These are phyloP conservation scores for Dryas octopetala DNA, from an alignment of 306 rosid species.

Conservation along the genomic window DNA sequence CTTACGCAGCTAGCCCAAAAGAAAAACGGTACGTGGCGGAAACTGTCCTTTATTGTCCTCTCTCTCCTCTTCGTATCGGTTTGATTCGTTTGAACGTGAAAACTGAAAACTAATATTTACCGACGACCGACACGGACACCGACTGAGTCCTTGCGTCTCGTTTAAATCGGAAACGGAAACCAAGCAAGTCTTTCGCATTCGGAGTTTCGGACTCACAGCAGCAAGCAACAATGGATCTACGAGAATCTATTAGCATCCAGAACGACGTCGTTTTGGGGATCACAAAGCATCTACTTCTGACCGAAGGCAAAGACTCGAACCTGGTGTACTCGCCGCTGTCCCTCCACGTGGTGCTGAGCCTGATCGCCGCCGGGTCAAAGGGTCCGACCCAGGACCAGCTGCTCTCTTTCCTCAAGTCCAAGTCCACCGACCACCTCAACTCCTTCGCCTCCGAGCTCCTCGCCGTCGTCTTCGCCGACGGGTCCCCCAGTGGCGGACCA, in stretches of 20 bases:
- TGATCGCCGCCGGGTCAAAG: slow-evolving; percentile 63
- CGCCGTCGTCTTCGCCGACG: slow-evolving; percentile 58
- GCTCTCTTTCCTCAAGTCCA: slow-evolving; percentile 68
- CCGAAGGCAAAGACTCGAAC: slow-evolving; percentile 44
- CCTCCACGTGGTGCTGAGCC: slow-evolving; percentile 62
- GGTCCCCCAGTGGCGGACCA: slow-evolving; percentile 65
- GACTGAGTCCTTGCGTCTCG: neutral
- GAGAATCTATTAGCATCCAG: slow-evolving; percentile 46
- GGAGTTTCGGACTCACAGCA: neutral
- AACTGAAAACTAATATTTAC: neutral
- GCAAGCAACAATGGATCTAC: slow-evolving; percentile 51
- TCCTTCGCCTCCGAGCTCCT: slow-evolving; percentile 60
- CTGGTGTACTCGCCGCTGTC: slow-evolving; percentile 74
- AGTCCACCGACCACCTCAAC: slow-evolving; percentile 58
- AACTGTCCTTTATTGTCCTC: neutral
- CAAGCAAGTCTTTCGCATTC: neutral
- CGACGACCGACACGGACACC: neutral
- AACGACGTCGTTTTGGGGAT: slow-evolving; percentile 49
- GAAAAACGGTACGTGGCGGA: too few relatives aligned
- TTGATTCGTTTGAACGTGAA: neutral
- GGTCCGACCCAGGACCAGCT: slow-evolving; percentile 68
- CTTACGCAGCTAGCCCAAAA: neutral
- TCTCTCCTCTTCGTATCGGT: neutral
- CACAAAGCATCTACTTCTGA: slow-evolving; percentile 45
- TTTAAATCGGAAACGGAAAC: neutral